Evolutionary conservation across 805 yeast species (phyloP).

Genomic region (Komagataella phaffii): DNA sequence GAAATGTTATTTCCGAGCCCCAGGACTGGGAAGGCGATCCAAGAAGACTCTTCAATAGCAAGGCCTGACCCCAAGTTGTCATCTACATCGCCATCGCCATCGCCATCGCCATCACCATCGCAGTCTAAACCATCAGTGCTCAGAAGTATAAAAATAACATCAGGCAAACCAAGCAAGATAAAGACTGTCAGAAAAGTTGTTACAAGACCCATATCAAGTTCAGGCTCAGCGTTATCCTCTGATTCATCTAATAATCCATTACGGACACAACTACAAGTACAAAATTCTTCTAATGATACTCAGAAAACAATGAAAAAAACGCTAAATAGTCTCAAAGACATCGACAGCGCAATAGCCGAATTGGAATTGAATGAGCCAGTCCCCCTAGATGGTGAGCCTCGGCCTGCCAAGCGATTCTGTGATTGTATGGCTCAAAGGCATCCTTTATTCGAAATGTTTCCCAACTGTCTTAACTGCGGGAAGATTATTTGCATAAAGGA

Average conservation of each 20-base stretch:
- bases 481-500: conserved; percentile 84
- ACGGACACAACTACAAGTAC: background rate
- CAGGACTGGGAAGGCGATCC: background rate
- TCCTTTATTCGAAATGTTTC: conserved; percentile 79
- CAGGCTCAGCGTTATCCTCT: background rate
- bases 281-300: conserved; percentile 13
- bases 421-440: conserved; percentile 82
- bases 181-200: background rate
- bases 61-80: background rate
- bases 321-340: conserved; percentile 36
- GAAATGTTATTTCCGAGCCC: conserved; percentile 19
- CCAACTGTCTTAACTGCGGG: conserved; percentile 91
- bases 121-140: conserved; percentile 4
- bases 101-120: background rate
- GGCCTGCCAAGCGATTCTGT: conserved; percentile 24
- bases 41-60: background rate
- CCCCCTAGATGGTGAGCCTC: background rate
- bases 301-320: conserved; percentile 25
- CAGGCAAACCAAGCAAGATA: background rate
- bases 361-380: conserved; percentile 20
- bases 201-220: conserved; percentile 4
- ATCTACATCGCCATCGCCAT: conserved; percentile 5
- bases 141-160: background rate
- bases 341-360: conserved; percentile 32
- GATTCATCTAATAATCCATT: background rate